Percentiles rank a stretch among this genome's conserved stretches.
phyloP scores from a whole-genome alignment of 352 stramenopile species.

The Globisporangium abappressorium region DNA sequence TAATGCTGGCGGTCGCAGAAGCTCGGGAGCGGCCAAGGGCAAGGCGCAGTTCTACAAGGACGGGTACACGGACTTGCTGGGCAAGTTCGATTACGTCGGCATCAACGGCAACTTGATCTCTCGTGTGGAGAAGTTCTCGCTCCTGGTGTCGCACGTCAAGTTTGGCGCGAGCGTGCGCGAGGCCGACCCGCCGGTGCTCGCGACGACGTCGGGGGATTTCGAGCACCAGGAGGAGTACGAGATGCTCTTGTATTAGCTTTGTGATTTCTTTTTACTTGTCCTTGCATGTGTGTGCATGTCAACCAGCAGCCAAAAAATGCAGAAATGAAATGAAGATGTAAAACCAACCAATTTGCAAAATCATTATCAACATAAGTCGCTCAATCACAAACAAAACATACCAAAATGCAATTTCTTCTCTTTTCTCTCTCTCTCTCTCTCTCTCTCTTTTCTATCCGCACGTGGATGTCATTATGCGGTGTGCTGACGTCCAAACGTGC shows the following conservation, averaged over 20 bases:
- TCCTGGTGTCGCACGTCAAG: slow-evolving; percentile 5
- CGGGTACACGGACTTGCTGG: slow-evolving; percentile 50
- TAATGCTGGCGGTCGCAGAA: no score
- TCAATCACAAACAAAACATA: neutral
- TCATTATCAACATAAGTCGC: neutral
- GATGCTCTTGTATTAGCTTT: slow-evolving; percentile 28
- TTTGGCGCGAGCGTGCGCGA: slow-evolving; percentile 13
- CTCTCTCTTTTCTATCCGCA: neutral
- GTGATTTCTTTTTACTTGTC: neutral
- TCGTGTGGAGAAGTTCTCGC: slow-evolving; percentile 11
- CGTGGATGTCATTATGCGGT: slow-evolving; percentile 10
- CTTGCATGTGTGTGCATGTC: neutral
- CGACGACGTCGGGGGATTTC: slow-evolving; percentile 13
- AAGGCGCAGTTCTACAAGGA: no score
- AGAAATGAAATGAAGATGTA: neutral
- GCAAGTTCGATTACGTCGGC: slow-evolving; percentile 69
- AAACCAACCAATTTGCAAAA: neutral
- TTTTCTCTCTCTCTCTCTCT: neutral
- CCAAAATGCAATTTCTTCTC: neutral
- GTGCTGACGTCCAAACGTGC: slow-evolving; percentile 20
- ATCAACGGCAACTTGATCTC: slow-evolving; percentile 33
- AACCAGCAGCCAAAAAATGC: neutral
- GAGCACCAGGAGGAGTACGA: slow-evolving; percentile 17
- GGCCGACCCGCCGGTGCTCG: slow-evolving; percentile 12
- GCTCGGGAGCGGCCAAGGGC: no score